Evolutionary conservation across 257 asterid genomes (phyloP), one percentile per base, ranked within the genome.

Genomic region (Solanum boliviense): DNA sequence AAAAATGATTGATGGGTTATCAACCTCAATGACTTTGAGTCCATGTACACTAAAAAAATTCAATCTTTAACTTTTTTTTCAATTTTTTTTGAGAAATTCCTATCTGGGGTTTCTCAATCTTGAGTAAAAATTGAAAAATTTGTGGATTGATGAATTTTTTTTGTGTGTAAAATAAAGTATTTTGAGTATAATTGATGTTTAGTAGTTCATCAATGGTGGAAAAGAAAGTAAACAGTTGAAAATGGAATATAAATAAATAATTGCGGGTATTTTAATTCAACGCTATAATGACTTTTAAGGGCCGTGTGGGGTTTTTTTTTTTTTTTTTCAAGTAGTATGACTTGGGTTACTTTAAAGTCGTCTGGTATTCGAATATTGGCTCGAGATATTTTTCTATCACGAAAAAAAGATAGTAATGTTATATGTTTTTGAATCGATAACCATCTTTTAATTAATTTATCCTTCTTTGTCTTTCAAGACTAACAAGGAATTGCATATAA

Each of bases 1-100:
- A 95, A 95, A 78, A 97, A 95, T 44, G 98, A 96, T 91, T 97
- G 99, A 93, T 93, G 98, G 98, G 92, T 87, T 89, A 97, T 92
- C 93, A 95, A 93, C 78, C 98, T 90, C 58, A 95, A 87, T 74
- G 98, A 93, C 90, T 89, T 95, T 48, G 98, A 91, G 91, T 96
- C 99, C 98, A 95, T 96, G 73, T 73, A 86, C 82, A 27, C 83
- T 39, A 25, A 39, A 25, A 76, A 76, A 39, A 25, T 38, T n/a
- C 58, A 76, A 72, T 72, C 79, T 72, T 71, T 56, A 2, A 18
- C n/a, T 72, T 1, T 31, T 71, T 4, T 20, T 5, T 12, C 18
- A 27, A 68, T 27, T 27, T 68, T 32, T 71, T n/a, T n/a, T 10
- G 1, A 73, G 15, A 73, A 73, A 82, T 68, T 68, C 21, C 0